Conservation (phyloP, 2,329 filamentous ascomycete genomes). For the Camillea tinctor region DNA sequence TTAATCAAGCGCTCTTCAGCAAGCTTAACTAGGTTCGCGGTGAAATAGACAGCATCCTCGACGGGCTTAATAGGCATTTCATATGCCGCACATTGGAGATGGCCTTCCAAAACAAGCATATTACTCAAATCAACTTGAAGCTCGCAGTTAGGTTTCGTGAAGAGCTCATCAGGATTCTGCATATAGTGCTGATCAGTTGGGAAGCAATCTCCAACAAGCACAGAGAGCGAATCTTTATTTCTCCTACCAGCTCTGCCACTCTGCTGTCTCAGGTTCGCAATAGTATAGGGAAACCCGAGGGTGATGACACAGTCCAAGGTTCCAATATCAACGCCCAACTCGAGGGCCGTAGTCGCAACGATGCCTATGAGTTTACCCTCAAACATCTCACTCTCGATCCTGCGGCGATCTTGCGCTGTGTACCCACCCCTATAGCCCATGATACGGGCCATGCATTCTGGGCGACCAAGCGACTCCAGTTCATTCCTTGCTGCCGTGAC, state of each 20-base stretch:
- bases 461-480: constrained; percentile 67
- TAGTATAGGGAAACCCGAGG: constrained; percentile 92
- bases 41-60: constrained; percentile 78
- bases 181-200: constrained; percentile 95
- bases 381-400: constrained; percentile 96
- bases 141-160: constrained; percentile 85
- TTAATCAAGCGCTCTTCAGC: constrained; percentile 70
- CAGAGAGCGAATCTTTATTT: constrained; percentile 89
- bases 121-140: constrained; percentile 91
- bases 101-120: constrained; percentile 86
- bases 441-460: constrained; percentile 74
- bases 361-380: constrained; percentile 91
- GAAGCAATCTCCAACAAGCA: constrained; percentile 86
- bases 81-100: constrained; percentile 91
- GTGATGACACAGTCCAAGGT: constrained; percentile 91
- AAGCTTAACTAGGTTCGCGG: constrained; percentile 67
- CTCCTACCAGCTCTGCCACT: constrained; percentile 88
- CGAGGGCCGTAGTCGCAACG: constrained; percentile 87
- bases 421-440: constrained; percentile 98
- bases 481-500: constrained; percentile 78
- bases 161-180: constrained; percentile 91
- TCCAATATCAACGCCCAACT: constrained; percentile 93
- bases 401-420: constrained; percentile 82
- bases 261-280: constrained; percentile 91
- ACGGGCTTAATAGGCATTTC: constrained; percentile 88